These are phyloP conservation scores for Mycena floridula DNA, from an alignment of 768 basidiomycete genomes.

Conservation along the genomic window DNA sequence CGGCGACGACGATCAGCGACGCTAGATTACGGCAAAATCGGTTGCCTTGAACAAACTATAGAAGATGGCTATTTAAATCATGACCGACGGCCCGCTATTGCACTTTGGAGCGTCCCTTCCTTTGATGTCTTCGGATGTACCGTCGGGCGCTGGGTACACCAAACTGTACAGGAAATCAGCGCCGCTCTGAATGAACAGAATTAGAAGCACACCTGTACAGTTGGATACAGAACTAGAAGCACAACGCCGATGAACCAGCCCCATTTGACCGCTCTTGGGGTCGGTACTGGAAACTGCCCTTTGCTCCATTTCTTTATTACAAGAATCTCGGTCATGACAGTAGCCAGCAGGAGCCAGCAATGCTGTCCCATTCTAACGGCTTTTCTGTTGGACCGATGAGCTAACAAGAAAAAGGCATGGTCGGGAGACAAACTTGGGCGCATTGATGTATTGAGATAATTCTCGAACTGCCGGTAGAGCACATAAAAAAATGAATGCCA, in stretches of 20 bases:
- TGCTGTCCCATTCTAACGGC: constrained; percentile 90
- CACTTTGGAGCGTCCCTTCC: constrained; percentile 26
- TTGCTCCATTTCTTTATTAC: constrained; percentile 80
- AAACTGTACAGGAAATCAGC: constrained; percentile 38
- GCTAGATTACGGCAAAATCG: no score
- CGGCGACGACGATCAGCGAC: no score
- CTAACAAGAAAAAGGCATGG: background rate
- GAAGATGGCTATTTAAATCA: no score
- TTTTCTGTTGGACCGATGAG: constrained; percentile 35
- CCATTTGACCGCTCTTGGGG: constrained; percentile 57
- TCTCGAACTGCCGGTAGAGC: constrained; percentile 84
- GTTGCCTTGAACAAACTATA: no score
- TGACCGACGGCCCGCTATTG: constrained; percentile 20
- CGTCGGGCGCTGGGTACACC: constrained; percentile 53
- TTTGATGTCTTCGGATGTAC: constrained; percentile 41
- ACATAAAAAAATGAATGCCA: constrained; percentile 77
- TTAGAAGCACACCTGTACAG: constrained; percentile 45
- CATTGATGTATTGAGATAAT: constrained; percentile 76
- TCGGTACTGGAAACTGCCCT: constrained; percentile 58
- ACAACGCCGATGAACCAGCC: constrained; percentile 57
- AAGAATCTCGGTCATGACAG: constrained; percentile 76
- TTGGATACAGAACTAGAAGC: constrained; percentile 66
- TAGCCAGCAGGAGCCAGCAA: constrained; percentile 80
- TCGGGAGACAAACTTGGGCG: constrained; percentile 51
- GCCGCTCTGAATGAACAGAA: constrained; percentile 1